Evolutionary conservation across 1,139 yeast species (phyloP).

Genomic region (Protomyces inouyei): DNA sequence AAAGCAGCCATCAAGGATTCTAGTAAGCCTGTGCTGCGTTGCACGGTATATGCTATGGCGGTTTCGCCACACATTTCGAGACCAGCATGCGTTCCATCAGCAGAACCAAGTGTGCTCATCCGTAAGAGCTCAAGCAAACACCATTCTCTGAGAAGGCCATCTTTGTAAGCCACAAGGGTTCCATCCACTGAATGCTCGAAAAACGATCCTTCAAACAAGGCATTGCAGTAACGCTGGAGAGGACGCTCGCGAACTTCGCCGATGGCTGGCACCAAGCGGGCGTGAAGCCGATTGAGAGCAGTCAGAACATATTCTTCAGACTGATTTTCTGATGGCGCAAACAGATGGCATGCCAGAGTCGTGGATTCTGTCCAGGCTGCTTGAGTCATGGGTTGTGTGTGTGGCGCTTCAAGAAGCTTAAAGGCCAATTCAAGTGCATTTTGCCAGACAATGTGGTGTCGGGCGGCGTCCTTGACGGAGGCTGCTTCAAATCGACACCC

Average conservation of each 20-base stretch:
- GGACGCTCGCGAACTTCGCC: neutral
- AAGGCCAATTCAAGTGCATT: neutral
- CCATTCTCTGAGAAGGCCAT: conserved; percentile 16
- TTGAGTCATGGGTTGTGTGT: neutral
- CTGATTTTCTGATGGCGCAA: neutral
- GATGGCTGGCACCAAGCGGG: neutral
- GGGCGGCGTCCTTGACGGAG: neutral
- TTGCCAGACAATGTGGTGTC: conserved; percentile 1
- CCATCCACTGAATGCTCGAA: neutral
- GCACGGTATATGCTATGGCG: neutral
- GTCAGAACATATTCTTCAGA: conserved; percentile 18
- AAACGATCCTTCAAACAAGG: conserved; percentile 13
- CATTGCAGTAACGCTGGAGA: neutral
- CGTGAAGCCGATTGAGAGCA: conserved; percentile 6
- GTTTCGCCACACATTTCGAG: neutral
- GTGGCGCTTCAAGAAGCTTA: neutral
- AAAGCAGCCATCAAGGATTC: neutral
- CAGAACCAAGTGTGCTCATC: neutral
- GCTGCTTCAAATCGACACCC: neutral
- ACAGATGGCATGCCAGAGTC: neutral
- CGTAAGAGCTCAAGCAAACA: conserved; percentile 20
- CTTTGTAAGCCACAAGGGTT: neutral
- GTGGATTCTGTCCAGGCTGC: neutral
- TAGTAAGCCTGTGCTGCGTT: conserved; percentile 4
- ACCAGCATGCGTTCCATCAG: neutral